Base-by-base conservation (phyloP, 345 rosid genomes). In the Ailanthus altissimus region DNA sequence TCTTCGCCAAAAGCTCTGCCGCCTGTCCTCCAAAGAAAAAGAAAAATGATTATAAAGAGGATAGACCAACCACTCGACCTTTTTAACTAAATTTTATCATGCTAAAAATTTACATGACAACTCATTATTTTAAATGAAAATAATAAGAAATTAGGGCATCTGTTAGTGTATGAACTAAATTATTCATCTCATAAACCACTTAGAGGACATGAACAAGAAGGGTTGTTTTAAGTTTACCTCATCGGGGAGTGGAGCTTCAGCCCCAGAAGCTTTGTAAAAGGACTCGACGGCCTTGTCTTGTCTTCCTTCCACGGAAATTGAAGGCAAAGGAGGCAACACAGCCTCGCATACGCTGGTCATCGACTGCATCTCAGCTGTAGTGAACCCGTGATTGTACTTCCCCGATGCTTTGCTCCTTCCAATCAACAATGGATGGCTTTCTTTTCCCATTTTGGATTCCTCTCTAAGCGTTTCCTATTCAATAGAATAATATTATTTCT, bases 341-440 rank as follows among this genome's bases (percentile, higher is more conserved):
- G 84, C 83, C 64, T 90, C 91, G n/a, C 91, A 91, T 40, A 92
- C 6, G 79, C 88, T 78, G 14, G 83, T 71, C 76, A 94, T 67
- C 0, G 92, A 50, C 13, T 77, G 74, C 74, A 94, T 86, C 85
- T 94, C 97, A 4, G 61, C 75, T 28, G 85, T 78, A 53, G 88
- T 80, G 72, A 92, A 64, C 28, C 85, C 87, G 21, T 83, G 88
- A 11, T 12, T 62, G 84, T 80, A 60, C 67, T 75, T 83, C 20
- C 50, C 59, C 9, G 21, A 62, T 45, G 58, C 49, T 70, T 40
- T 40, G 18, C 45, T 80, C 49, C 58, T 57, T 38, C 90, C 86
- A 16, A 59, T 80, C 83, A 85, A 72, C 84, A 84, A 42, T 10
- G 84, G 81, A 64, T 90, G 86, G 42, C 80, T 70, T 43, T 80